Evolutionary conservation across 441 rosid genomes (phyloP).

Genomic region (Populus hybrid): DNA sequence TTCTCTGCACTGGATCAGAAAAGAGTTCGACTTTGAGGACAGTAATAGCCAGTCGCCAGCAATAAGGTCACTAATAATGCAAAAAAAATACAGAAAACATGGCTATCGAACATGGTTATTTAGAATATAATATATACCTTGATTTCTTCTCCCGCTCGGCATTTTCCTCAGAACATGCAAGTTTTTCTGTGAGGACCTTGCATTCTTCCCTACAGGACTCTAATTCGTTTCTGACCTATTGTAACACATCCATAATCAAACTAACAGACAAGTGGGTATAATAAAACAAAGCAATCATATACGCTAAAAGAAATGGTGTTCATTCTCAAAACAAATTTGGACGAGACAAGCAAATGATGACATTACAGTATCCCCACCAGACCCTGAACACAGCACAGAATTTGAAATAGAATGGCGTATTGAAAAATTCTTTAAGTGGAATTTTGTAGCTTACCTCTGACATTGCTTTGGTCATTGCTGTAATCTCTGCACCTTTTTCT

Average conservation of each 20-base stretch:
- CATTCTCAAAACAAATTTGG: neutral
- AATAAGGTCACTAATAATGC: neutral
- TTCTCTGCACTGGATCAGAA: slow-evolving; percentile 47
- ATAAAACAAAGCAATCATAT: neutral
- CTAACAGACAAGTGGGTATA: neutral
- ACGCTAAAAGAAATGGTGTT: neutral
- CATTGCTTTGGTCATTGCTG: slow-evolving; percentile 45
- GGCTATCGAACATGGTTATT: neutral
- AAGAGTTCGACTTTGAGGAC: neutral
- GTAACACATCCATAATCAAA: slow-evolving; percentile 6
- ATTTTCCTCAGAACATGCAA: slow-evolving; percentile 43
- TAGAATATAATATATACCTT: slow-evolving; percentile 49
- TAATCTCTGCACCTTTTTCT: slow-evolving; percentile 50
- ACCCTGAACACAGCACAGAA: neutral
- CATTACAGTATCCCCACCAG: neutral
- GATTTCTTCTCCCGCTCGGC: slow-evolving; percentile 41
- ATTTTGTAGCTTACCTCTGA: slow-evolving; percentile 50
- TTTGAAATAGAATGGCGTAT: neutral
- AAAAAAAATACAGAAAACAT: neutral
- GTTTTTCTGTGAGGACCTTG: slow-evolving; percentile 43
- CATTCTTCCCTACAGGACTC: slow-evolving; percentile 58
- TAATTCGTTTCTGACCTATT: slow-evolving; percentile 58
- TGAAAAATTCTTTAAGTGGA: neutral
- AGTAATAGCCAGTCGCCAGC: neutral
- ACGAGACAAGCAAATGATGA: neutral